Evolutionary conservation across 768 basidiomycete genomes (phyloP).

Genomic region (Suillus tomentosus): DNA sequence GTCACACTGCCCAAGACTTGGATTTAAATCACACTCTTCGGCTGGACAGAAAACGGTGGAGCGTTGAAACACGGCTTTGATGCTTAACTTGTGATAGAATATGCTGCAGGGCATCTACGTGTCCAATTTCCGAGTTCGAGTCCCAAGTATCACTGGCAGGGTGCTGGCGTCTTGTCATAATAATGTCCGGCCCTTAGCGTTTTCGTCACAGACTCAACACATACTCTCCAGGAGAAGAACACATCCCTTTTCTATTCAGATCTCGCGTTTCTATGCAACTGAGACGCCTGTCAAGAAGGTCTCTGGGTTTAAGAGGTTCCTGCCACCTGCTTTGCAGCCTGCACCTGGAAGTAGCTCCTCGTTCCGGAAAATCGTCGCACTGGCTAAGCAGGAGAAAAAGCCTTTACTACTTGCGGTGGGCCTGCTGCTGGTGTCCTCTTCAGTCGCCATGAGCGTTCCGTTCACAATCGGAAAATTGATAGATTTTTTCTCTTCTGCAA

Average conservation of each 20-base stretch:
- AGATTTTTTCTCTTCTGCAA: constrained; percentile 81
- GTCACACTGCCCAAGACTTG: neutral
- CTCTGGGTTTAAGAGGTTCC: constrained; percentile 28
- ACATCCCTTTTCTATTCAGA: neutral
- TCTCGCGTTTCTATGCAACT: constrained; percentile 18
- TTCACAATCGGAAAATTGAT: constrained; percentile 93
- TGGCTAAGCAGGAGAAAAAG: constrained; percentile 83
- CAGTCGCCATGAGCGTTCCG: constrained; percentile 91
- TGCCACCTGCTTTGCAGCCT: constrained; percentile 36
- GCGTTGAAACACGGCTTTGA: neutral
- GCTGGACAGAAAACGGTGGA: neutral
- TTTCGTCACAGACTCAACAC: neutral
- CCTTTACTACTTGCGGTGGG: constrained; percentile 76
- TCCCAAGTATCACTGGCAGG: neutral
- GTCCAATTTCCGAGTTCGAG: constrained; percentile 3
- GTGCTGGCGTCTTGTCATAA: constrained; percentile 9
- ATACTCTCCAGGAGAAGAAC: neutral
- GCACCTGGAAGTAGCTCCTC: constrained; percentile 56
- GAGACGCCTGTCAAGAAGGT: constrained; percentile 10
- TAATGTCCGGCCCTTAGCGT: constrained; percentile 1
- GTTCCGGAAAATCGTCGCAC: constrained; percentile 69
- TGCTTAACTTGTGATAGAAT: constrained; percentile 5
- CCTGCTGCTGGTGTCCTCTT: constrained; percentile 81
- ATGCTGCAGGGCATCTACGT: constrained; percentile 8
- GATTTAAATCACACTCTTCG: neutral